phyloP scores from a whole-genome alignment of 768 basidiomycete genomes.

The Lentinus tigrinus region DNA sequence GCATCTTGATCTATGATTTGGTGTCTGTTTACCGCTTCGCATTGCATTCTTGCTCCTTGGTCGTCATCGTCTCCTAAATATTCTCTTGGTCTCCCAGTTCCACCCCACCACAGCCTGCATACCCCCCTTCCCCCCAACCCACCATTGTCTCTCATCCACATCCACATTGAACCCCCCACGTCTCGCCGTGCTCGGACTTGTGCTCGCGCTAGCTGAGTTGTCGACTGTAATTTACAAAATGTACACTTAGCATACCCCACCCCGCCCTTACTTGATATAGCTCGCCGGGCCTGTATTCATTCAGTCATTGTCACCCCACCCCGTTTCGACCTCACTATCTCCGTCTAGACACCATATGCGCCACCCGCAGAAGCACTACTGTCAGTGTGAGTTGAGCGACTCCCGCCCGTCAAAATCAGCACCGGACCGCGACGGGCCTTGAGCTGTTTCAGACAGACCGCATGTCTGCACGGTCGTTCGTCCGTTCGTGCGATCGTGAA shows the following conservation, averaged over 20 bases:
- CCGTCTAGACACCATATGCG: background rate
- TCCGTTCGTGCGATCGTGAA: too few relatives aligned
- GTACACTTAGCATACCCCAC: slow-evolving; percentile 1
- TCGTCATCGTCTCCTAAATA: background rate
- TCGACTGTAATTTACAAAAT: background rate
- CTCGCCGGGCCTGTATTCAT: background rate
- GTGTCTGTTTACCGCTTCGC: background rate
- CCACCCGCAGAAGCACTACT: too few relatives aligned
- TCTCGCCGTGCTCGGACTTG: background rate
- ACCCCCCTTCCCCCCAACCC: background rate
- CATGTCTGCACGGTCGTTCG: too few relatives aligned
- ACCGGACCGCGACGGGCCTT: too few relatives aligned
- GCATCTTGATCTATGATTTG: too few relatives aligned
- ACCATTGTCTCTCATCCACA: background rate
- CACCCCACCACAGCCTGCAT: background rate
- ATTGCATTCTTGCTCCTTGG: background rate
- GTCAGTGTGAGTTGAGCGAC: too few relatives aligned
- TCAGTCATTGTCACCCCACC: background rate
- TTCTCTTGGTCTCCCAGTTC: background rate
- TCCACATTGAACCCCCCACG: background rate
- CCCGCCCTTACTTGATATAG: background rate
- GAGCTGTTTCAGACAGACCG: too few relatives aligned
- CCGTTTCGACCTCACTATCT: too few relatives aligned
- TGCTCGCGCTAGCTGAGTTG: background rate
- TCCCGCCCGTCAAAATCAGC: too few relatives aligned